Base-by-base conservation (phyloP, 139 green algal species). In the Picochlorum sp. region DNA sequence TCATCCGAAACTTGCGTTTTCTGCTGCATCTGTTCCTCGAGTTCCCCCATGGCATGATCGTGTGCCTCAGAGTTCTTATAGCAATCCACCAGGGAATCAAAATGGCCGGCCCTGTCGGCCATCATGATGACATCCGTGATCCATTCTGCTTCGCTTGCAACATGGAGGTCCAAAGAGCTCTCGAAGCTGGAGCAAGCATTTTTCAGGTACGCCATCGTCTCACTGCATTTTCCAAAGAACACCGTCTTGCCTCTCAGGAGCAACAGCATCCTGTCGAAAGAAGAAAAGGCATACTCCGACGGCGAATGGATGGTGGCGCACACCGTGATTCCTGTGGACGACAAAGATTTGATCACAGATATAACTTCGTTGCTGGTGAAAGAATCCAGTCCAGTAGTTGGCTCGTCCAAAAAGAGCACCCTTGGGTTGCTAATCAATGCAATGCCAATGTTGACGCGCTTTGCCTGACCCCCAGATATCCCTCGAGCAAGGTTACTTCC, bases 361-460 rank as follows among this genome's bases (percentile, higher is more conserved):
- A 83, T 74, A 18, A 78, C 66, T 66, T 84, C 81, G 62, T 77
- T 77, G 1, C 79, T 68, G 4, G 81, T 88, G 64, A 71, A 82
- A 8, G 76, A 85, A 64, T 90, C 77, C 45, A 88, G 70, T 26
- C 83, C 82, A 15, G 55, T 70, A 18, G 82, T 85, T 38, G 76
- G 79, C 50, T 84, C 77, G 55, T 88, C 84, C 24, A 88, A 63
- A 49, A 85, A 81, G 8, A 85, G 62, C 21, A 85, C 74, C 15
- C 66, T 28, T 10, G 79, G 82, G 21, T 77, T 60, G 3, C 72
- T 70, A 41, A 88, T 61, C 38, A 86, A 71, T 11, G 62, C 41
- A 44, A 69, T 63, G 41, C 62, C 62, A 49, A 69, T 69, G 45
- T 69, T 69, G 5, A 69, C 62, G 8, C 62, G 18, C 37, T 69